A percentile compares a stretch with the other conserved stretches of the same genome.
These are phyloP conservation scores for Orbilia brochopaga DNA, from an alignment of 2,329 filamentous ascomycete genomes.

Conservation along the genomic window DNA sequence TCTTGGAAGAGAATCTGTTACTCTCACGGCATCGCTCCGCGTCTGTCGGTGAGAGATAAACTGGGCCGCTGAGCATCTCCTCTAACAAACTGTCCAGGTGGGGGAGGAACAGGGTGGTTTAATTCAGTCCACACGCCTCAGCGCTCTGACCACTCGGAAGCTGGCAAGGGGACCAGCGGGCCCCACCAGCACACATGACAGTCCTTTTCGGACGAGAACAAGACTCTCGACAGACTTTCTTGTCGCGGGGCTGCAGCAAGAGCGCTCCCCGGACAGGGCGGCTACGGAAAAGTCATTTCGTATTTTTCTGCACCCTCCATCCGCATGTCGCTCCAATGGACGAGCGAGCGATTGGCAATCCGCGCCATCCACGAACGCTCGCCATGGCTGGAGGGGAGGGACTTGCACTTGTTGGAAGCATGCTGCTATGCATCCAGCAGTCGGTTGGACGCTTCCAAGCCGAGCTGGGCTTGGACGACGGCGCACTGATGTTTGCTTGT, in stretches of 20 bases:
- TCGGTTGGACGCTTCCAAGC: no score
- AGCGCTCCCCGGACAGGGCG: conserved; percentile 22
- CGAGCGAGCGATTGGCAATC: no score
- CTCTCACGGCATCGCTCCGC: conserved; percentile 15
- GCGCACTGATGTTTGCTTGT: no score
- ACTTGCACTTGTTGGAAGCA: not conserved
- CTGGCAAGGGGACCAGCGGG: conserved; percentile 3
- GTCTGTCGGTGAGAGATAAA: conserved; percentile 31
- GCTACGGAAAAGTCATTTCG: not conserved
- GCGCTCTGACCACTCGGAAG: conserved; percentile 49
- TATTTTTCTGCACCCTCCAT: not conserved
- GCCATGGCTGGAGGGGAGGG: not conserved
- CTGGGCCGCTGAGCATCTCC: no score
- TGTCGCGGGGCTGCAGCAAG: conserved; percentile 2
- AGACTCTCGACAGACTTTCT: conserved; percentile 5
- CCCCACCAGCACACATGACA: conserved; percentile 48
- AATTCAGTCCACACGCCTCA: conserved; percentile 20
- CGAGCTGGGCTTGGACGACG: no score
- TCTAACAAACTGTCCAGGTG: conserved; percentile 9
- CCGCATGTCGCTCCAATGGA: no score
- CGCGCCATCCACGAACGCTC: conserved; percentile 31
- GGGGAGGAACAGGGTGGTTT: conserved; percentile 17
- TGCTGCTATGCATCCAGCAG: no score
- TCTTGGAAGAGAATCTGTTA: no score
- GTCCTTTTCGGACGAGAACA: conserved; percentile 34